These are phyloP conservation scores for Aspergillus diversus DNA, from an alignment of 495 filamentous ascomycete genomes.

Conservation along the genomic window DNA sequence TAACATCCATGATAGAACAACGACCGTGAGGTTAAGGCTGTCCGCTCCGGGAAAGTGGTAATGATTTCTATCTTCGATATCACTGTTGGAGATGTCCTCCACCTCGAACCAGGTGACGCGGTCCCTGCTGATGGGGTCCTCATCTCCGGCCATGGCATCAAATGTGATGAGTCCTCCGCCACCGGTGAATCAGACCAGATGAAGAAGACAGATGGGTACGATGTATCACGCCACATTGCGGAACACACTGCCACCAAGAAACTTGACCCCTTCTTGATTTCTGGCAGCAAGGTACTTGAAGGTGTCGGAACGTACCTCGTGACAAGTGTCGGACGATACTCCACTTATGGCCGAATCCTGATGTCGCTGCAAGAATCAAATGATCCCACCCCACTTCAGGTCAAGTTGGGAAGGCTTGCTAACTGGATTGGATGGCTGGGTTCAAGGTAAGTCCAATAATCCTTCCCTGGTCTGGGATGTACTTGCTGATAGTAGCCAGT, in stretches of 20 bases:
- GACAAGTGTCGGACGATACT: slow-evolving; percentile 64
- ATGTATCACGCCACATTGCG: slow-evolving; percentile 60
- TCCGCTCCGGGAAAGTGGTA: slow-evolving; percentile 74
- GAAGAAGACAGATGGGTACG: slow-evolving; percentile 63
- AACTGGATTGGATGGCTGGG: slow-evolving; percentile 65
- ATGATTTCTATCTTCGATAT: slow-evolving; percentile 75
- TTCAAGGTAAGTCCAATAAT: slow-evolving; percentile 35
- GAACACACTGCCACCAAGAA: slow-evolving; percentile 58
- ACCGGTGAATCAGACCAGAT: slow-evolving; percentile 72
- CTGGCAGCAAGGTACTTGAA: slow-evolving; percentile 66
- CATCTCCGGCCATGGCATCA: slow-evolving; percentile 64
- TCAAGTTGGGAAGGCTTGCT: slow-evolving; percentile 63
- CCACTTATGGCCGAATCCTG: slow-evolving; percentile 68
- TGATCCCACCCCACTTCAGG: slow-evolving; percentile 67
- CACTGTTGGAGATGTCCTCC: slow-evolving; percentile 72
- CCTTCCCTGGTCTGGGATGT: not conserved
- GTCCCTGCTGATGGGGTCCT: slow-evolving; percentile 65
- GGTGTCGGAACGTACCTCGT: slow-evolving; percentile 67
- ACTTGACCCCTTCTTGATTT: slow-evolving; percentile 66
- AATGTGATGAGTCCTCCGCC: slow-evolving; percentile 71
- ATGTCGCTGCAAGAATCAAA: slow-evolving; percentile 61
- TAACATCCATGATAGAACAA: slow-evolving; percentile 57
- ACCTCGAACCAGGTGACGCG: slow-evolving; percentile 74
- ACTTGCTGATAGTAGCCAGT: slow-evolving; percentile 27
- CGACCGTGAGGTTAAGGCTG: slow-evolving; percentile 75